A percentile compares a stretch with the other conserved stretches of the same genome.
phyloP scores from a whole-genome alignment of 1,284 basidiomycete species.

The Sanghuangporus baumii region DNA sequence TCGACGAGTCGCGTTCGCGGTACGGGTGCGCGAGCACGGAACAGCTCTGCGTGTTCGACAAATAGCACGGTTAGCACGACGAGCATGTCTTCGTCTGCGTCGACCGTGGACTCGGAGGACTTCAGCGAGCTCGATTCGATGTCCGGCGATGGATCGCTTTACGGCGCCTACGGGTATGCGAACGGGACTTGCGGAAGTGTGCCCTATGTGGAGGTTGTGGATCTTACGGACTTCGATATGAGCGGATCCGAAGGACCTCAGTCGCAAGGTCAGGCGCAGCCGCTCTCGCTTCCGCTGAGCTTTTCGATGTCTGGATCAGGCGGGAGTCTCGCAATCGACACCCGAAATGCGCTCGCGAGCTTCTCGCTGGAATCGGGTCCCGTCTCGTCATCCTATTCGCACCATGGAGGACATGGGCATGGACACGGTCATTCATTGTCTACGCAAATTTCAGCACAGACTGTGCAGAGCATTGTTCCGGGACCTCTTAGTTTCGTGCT shows the following conservation, averaged over 20 bases:
- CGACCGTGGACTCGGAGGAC: conserved; percentile 10
- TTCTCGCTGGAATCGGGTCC: conserved; percentile 10
- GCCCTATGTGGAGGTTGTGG: conserved; percentile 2
- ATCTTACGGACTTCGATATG: conserved; percentile 9
- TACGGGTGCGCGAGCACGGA: neutral
- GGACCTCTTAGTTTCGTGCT: conserved; percentile 13
- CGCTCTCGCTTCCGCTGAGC: conserved; percentile 3
- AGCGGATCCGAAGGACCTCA: neutral
- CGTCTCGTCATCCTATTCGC: neutral
- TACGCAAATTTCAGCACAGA: conserved; percentile 6
- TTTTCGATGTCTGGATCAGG: conserved; percentile 2
- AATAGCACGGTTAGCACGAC: conserved; percentile 1
- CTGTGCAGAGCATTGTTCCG: neutral
- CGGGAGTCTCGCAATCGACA: conserved; percentile 7
- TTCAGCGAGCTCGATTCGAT: conserved; percentile 7
- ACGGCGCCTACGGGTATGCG: neutral
- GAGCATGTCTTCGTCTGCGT: conserved; percentile 2
- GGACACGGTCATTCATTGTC: conserved; percentile 12
- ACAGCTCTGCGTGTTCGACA: conserved; percentile 8
- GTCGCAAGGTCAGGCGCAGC: neutral
- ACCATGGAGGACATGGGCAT: conserved; percentile 8
- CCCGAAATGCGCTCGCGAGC: conserved; percentile 6
- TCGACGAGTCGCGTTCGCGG: conserved; percentile 6
- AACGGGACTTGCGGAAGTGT: neutral
- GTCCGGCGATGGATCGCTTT: conserved; percentile 2